Percentiles rank a stretch among this genome's conserved stretches.
Conservation (phyloP, 805 yeast species). For the Candida parachauliodes region DNA sequence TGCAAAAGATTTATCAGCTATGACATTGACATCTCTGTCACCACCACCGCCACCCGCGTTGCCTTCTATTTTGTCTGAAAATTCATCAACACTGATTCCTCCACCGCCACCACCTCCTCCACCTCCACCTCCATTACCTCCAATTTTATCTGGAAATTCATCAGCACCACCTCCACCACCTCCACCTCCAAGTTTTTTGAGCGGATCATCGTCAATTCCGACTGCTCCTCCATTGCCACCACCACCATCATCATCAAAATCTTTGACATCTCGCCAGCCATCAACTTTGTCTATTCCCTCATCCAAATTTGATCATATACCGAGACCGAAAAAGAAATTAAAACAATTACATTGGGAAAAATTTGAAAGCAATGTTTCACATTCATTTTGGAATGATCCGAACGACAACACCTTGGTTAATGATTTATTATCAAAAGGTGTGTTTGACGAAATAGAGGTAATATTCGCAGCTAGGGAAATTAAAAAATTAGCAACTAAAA, state of each 20-base stretch:
- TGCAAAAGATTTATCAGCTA: slow-evolving; percentile 13
- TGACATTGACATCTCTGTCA: slow-evolving; percentile 17
- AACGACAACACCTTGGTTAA: slow-evolving; percentile 43
- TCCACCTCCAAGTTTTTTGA: slow-evolving; percentile 14
- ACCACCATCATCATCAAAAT: slow-evolving; percentile 18
- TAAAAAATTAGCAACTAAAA: slow-evolving; percentile 41
- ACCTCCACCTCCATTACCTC: slow-evolving; percentile 24
- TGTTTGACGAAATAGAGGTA: slow-evolving; percentile 60
- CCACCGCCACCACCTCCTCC: slow-evolving; percentile 27
- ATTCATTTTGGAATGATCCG: slow-evolving; percentile 60
- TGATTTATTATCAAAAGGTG: slow-evolving; percentile 55
- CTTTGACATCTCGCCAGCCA: slow-evolving; percentile 28
- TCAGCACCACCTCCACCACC: slow-evolving; percentile 30
- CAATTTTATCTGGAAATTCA: slow-evolving; percentile 18
- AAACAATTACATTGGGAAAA: slow-evolving; percentile 86
- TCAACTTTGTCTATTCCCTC: slow-evolving; percentile 15
- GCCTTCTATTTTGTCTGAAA: slow-evolving; percentile 4
- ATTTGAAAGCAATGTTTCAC: slow-evolving; percentile 45
- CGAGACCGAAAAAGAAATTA: slow-evolving; percentile 56
- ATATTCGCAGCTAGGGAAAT: slow-evolving; percentile 57
- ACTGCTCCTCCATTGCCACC: slow-evolving; percentile 18
- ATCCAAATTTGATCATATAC: slow-evolving; percentile 43
- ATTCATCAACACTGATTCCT: slow-evolving; percentile 17
- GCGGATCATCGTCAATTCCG: slow-evolving; percentile 12
- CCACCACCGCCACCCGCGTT: slow-evolving; percentile 20